Evolutionary conservation across 148 eudicot species (phyloP), one percentile per base, ranked within the genome.

Genomic region (Chenopodium quinoa): DNA sequence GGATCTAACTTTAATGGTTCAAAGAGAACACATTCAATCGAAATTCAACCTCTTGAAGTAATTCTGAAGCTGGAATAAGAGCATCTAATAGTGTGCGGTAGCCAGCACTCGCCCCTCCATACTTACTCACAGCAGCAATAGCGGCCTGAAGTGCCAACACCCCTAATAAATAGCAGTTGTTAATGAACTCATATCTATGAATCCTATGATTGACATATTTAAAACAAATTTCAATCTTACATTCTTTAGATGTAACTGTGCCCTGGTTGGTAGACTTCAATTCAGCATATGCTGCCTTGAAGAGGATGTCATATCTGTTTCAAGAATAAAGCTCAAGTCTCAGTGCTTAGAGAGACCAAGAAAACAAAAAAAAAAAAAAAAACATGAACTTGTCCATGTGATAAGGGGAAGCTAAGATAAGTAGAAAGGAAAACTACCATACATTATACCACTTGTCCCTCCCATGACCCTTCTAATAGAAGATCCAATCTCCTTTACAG

Each of bases 361-460:
- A 37, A 4, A 37, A 46, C 63, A 46, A 46, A 46, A 46, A 46
- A 69, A 71, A 69, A 71, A 29, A 27, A 66, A 3, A 16, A 79
- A 58, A 32, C 8, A 23, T 32, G 31, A 44, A 32, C 31, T 9
- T 7, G 25, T 10, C 54, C 40, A 50, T 25, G 63, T 70, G 17
- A 71, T 75, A 73, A 19, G 9, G 4, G 23, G 48, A 52, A 44
- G 31, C 47, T 20, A 13, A 31, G 22, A 23, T 37, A 82, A 75
- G 32, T 48, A 84, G 54, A 65, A 48, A 48, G 63, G 48, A 73
- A 77, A 37, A 40, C 13, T 47, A 17, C 78, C 81, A 56, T 89
- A 96, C 98, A 96, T 83, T 83, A 96, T 91, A 62, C 99, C 99
- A 79, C 99, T 96, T 66, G 99, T 96, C 86, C 99, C 99, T 87